Evolutionary conservation across 176 grass and related monocot species (phyloP), one percentile per base, ranked within the genome.

Genomic region (Oropetium thomaeum): DNA sequence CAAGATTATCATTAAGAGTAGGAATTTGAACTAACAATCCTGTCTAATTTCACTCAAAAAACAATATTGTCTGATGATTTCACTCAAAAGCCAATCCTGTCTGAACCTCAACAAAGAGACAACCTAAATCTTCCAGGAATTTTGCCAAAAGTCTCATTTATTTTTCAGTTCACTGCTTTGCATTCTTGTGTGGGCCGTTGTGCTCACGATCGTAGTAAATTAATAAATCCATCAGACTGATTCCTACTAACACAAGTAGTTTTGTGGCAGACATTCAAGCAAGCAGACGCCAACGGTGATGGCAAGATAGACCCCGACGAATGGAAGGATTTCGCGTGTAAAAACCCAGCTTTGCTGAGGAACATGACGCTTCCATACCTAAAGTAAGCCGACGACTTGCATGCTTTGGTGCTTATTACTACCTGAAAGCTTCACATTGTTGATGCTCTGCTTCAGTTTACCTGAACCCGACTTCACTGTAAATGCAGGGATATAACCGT

Each of bases 341-440:
- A 84, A 65, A 83, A 96, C 30, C 92, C 89, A 1, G 54, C 73
- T 57, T 83, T 96, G 69, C 70, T 96, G 30, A 91, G 80, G 87
- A 96, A 96, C 35, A 92, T 96, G 89, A 89, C 77, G 55, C 79
- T 96, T 31, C 92, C 92, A 22, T 96, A 96, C 69, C 67, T 92
- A 4, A 96, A 96, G 85, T 90, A 80, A 83, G 88, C 60, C 5
- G 9, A 2, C 47, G 70, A 51, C 64, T 67, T 64, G 5, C 20
- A 27, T 26, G 19, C 40, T 47, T 60, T 38, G 7, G 61, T 83
- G 31, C 42, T 60, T 76, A 8, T 38, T 38, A 38, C 8, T 38
- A 38, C 35, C 35, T 38, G 35, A 38, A 38, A 38, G 4, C n/a
- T n/a, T n/a, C n/a, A n/a, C n/a, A n/a, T n/a, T n/a, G n/a, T n/a